Evolutionary conservation across 495 filamentous ascomycete genomes (phyloP), one percentile per base, ranked within the genome.

Genomic region (Tuber melanosporum): DNA sequence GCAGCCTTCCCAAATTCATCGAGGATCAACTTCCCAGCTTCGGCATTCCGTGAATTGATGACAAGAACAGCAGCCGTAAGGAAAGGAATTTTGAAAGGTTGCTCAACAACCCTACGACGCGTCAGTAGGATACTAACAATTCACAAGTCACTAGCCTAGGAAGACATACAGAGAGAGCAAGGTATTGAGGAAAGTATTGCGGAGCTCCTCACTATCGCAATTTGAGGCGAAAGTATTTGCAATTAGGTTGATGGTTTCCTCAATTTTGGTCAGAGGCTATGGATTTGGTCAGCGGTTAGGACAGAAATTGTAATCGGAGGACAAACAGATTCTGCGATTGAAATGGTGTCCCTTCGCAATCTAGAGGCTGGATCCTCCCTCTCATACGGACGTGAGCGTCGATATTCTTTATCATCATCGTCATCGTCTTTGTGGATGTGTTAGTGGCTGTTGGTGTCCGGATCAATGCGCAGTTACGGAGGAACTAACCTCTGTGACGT

Each of bases 11-110:
- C 86, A 46, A 95, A 83, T 71, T 94, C 89, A 62, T 87, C 86
- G 43, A 90, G 88, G 49, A 95, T 86, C 77, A 95, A 92, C 36
- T 90, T 87, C 70, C 77, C 75, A 32, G 76, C 79, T 62, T 82
- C 82, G 17, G 74, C 69, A 74, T 92, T 93, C 76, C 91, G 85
- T 47, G 88, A 87, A 85, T 98, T 95, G 75, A 89, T 87, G 70
- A 92, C 88, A 71, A 97, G 87, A 43, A 94, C 87, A 5, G 94
- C 90, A 41, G 91, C 92, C 43, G 94, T 94, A 73, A 95, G 87
- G 83, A 97, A 98, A 2, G 95, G 96, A 73, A 94, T 95, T 86
- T 98, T 98, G 85, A 99, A 91, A 0, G 96, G 95, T 85, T 99
- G 95, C 85, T 99, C 95, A 36, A 94, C 81, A 66, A 91, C 87